phyloP scores from a whole-genome alignment of 495 filamentous ascomycete genomes.

The Penicillium odoratum region DNA sequence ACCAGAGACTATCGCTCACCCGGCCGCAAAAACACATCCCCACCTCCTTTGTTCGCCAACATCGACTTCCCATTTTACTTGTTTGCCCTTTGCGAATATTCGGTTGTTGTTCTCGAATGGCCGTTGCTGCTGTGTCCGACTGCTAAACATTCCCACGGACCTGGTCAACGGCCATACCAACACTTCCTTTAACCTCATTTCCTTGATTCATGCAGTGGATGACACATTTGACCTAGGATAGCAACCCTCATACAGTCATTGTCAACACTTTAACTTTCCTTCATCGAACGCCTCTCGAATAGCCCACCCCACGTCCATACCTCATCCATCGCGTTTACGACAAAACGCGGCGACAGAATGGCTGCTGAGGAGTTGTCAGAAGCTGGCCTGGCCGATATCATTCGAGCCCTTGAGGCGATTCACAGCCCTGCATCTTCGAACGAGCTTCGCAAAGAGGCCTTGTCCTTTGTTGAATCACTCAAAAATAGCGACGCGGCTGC shows the following conservation, averaged over 20 bases:
- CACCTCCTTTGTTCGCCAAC: slow-evolving; percentile 4
- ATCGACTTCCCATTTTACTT: not conserved
- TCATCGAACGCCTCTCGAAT: not conserved
- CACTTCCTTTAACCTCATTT: slow-evolving; percentile 1
- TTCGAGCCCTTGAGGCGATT: slow-evolving; percentile 79
- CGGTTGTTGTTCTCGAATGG: slow-evolving; percentile 21
- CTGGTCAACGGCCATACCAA: slow-evolving; percentile 28
- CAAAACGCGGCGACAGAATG: slow-evolving; percentile 30
- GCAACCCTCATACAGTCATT: not conserved
- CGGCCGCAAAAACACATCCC: slow-evolving; percentile 2
- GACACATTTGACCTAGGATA: not conserved
- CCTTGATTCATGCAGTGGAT: not conserved
- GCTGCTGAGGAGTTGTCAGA: slow-evolving; percentile 43
- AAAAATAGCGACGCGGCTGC: slow-evolving; percentile 77
- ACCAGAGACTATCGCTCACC: slow-evolving; percentile 2
- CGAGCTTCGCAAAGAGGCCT: slow-evolving; percentile 78
- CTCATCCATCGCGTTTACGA: not conserved
- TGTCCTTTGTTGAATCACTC: slow-evolving; percentile 76
- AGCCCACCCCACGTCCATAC: not conserved
- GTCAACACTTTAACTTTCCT: not conserved
- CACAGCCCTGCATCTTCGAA: slow-evolving; percentile 82
- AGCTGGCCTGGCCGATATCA: slow-evolving; percentile 56
- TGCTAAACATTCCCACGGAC: slow-evolving; percentile 22
- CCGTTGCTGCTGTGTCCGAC: slow-evolving; percentile 32
- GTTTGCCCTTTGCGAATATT: not conserved